phyloP scores from a whole-genome alignment of 169 alveolate species.

The Babesia gibsoni region DNA sequence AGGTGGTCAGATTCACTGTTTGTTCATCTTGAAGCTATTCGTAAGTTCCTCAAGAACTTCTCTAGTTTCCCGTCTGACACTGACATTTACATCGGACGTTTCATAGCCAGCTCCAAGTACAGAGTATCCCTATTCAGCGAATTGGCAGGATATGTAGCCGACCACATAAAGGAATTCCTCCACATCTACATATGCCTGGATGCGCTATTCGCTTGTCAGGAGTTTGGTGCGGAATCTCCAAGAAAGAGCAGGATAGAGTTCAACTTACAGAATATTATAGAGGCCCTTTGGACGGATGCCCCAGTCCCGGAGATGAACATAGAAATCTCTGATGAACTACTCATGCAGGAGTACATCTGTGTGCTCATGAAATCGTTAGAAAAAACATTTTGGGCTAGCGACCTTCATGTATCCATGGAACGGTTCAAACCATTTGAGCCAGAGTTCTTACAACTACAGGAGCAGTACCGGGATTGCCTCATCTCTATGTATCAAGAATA shows the following conservation, averaged over 20 bases:
- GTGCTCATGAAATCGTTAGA: conserved; percentile 26
- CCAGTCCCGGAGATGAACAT: background rate
- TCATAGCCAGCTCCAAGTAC: conserved; percentile 23
- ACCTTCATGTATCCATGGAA: background rate
- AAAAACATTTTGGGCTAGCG: conserved; percentile 7
- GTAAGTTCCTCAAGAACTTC: conserved; percentile 2
- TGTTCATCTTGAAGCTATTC: conserved; percentile 9
- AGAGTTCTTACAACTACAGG: conserved; percentile 9
- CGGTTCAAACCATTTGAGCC: conserved; percentile 9
- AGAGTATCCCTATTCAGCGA: background rate
- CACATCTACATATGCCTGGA: conserved; percentile 27
- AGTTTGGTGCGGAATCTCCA: background rate
- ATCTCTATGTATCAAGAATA: background rate
- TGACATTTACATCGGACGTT: conserved; percentile 29
- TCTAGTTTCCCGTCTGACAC: conserved; percentile 13
- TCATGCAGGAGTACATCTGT: conserved; percentile 6
- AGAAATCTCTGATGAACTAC: conserved; percentile 4
- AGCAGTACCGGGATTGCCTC: conserved; percentile 10
- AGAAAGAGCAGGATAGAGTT: background rate
- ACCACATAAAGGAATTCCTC: background rate
- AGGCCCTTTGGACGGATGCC: conserved; percentile 1
- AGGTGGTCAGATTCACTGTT: conserved; percentile 9
- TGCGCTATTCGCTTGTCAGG: conserved; percentile 20
- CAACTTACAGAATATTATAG: background rate
- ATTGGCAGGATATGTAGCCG: conserved; percentile 8